Base-by-base conservation (phyloP, 2,329 filamentous ascomycete genomes). In the Fusarium sp. region DNA sequence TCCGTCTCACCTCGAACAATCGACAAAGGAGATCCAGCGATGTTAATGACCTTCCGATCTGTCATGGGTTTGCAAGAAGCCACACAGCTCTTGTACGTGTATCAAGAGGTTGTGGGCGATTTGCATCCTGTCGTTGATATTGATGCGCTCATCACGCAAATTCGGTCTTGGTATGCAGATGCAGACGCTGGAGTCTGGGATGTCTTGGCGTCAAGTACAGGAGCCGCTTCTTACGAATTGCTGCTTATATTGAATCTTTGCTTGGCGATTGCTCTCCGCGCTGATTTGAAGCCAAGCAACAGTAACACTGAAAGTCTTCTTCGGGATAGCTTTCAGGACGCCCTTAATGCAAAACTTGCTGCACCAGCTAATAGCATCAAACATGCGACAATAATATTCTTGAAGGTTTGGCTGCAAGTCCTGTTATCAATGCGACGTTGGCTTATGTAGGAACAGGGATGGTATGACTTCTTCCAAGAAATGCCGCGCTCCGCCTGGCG, bases 381-480 rank as follows among this genome's bases (percentile, higher is more conserved):
- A 3, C 65, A 69, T 24, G 66, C 51, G 2, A 61, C 60, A 1
- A 69, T 68, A 14, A 18, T 66, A 46, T 54, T 68, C 3, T 31
- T 68, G 3, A 69, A 69, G 52, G 65, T 59, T 46, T 6, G 31
- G 4, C 3, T 20, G 4, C 13, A 20, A 11, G 10, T n/a, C 18
- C 6, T 14, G 7, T 9, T 40, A 7, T n/a, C 20, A 3, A 22
- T 11, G 10, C 6, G 17, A 13, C 6, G 5, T 13, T 26, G 15
- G 2, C 52, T 64, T 10, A n/a, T n/a, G n/a, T n/a, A n/a, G n/a
- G n/a, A n/a, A 10, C 11, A 68, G 66, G 66, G 66, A 1, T 68
- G 60, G 63, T 75, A 75, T 14, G 61, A 74, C 28, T 75, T 71
- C 45, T 76, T 76, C 33, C 59, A 72, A 10, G 74, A 73, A 2